phyloP scores from a whole-genome alignment of 306 rosid species.

The Citrullus amarus region DNA sequence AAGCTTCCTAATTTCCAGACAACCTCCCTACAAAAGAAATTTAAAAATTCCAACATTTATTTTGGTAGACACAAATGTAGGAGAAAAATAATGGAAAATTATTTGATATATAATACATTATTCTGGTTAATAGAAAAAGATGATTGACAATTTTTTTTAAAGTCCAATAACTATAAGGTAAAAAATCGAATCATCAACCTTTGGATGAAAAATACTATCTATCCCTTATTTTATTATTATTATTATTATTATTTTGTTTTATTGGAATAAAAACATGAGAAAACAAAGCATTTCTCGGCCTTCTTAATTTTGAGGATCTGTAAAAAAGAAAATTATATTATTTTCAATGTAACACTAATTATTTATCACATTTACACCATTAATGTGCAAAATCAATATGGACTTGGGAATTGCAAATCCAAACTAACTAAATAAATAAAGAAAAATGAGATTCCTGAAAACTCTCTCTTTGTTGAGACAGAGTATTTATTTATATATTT shows the following conservation, averaged over 20 bases:
- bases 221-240: no score
- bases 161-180: no score
- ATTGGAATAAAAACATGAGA: no score
- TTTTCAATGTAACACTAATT: not conserved
- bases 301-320: no score
- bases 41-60: not conserved
- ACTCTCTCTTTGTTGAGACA: constrained; percentile 4
- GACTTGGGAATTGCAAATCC: not conserved
- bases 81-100: not conserved
- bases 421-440: not conserved
- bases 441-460: not conserved
- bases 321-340: no score
- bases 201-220: no score
- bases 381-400: not conserved
- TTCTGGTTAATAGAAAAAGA: no score
- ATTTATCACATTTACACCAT: not conserved
- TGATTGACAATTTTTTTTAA: no score
- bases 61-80: not conserved
- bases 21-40: not conserved
- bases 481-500: not conserved
- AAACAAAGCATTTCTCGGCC: not conserved
- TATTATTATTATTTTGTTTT: no score
- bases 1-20: not conserved
- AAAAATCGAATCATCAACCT: no score
- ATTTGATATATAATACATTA: not conserved